Conservation (phyloP, 1,284 basidiomycete species). For the Cutaneotrichosporon daszewskae region DNA sequence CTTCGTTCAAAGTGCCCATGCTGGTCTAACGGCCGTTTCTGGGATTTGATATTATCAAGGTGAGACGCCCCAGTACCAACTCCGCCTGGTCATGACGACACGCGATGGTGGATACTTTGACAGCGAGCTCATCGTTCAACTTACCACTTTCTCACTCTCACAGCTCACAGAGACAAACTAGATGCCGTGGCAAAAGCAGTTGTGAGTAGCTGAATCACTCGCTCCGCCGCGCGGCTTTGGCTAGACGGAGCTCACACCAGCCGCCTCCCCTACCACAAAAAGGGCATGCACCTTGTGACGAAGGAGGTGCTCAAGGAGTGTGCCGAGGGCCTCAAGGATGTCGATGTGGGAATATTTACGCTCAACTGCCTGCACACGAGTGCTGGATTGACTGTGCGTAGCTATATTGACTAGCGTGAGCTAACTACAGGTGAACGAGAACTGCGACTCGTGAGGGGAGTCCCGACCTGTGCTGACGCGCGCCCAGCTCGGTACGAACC, state of each 20-base stretch:
- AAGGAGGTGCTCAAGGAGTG: conserved; percentile 68
- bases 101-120: no score
- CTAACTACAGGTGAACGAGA: conserved; percentile 39
- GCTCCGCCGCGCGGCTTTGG: conserved; percentile 47
- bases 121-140: background rate
- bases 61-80: no score
- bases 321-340: conserved; percentile 62
- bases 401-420: background rate
- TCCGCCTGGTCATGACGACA: no score
- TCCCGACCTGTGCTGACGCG: background rate
- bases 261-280: conserved; percentile 44
- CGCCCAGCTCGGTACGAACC: conserved; percentile 2
- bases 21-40: no score
- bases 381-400: conserved; percentile 79
- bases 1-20: background rate
- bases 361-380: conserved; percentile 78
- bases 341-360: conserved; percentile 56
- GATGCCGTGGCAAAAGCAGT: conserved; percentile 92
- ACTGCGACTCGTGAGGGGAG: conserved; percentile 36
- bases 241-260: conserved; percentile 17
- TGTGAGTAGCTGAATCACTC: conserved; percentile 47
- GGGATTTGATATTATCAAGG: no score
- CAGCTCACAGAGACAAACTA: conserved; percentile 3
- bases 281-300: conserved; percentile 76
- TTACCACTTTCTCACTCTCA: background rate